Evolutionary conservation across 805 yeast genomes (phyloP).

Genomic region (Yarrowia bubula): DNA sequence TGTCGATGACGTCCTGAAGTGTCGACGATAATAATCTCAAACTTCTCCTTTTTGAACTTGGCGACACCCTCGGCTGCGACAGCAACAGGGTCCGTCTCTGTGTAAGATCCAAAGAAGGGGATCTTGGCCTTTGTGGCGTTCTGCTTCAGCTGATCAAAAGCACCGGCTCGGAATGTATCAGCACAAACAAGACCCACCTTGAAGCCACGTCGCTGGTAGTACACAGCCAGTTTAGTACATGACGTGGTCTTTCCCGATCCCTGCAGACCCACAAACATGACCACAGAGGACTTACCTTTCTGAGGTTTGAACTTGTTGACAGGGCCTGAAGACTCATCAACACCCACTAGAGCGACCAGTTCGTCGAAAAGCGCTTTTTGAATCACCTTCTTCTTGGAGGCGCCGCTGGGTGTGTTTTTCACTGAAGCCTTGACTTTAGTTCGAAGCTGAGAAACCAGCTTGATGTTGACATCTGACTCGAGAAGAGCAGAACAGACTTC

Average conservation of each 20-base stretch:
- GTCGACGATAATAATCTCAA: conserved; percentile 92
- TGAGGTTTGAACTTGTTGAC: conserved; percentile 72
- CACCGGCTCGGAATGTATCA: conserved; percentile 99
- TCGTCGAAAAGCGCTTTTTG: conserved; percentile 96
- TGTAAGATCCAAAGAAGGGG: conserved; percentile 92
- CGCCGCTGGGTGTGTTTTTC: conserved; percentile 52
- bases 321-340: conserved; percentile 38
- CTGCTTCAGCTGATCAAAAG: conserved; percentile 96
- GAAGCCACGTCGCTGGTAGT: conserved; percentile 88
- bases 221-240: conserved; percentile 93
- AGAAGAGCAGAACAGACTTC: conserved; percentile 86
- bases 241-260: conserved; percentile 99
- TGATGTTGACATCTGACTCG: conserved; percentile 92
- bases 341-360: conserved; percentile 80
- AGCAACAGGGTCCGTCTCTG: conserved; percentile 92
- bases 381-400: conserved; percentile 65
- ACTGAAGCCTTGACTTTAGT: conserved; percentile 64
- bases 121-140: conserved; percentile 93
- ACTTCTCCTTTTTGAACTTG: conserved; percentile 84
- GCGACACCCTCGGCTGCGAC: conserved; percentile 91
- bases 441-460: conserved; percentile 73
- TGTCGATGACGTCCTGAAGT: conserved; percentile 98
- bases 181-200: conserved; percentile 98
- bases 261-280: conserved; percentile 97
- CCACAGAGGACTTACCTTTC: conserved; percentile 73